Conservation (phyloP, 345 rosid species). For the Moricandia arvensis region DNA sequence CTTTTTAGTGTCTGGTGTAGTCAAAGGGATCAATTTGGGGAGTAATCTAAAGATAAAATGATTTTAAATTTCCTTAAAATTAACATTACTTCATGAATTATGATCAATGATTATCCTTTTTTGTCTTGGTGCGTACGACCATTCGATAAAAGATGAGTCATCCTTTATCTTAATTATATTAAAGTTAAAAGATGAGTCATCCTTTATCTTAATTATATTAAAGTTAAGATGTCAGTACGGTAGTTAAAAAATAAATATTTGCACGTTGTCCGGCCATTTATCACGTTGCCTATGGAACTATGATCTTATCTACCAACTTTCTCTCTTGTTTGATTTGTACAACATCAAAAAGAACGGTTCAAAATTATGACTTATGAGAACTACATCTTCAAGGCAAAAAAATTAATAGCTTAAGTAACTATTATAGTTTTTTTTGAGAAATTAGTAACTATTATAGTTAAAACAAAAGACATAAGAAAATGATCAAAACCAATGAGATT, state of each 20-base stretch:
- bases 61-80: neutral
- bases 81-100: neutral
- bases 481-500: neutral
- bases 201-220: conserved; percentile 1
- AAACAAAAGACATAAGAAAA: neutral
- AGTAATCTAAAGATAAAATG: neutral
- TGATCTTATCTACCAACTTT: conserved; percentile 20
- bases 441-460: neutral
- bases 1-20: neutral
- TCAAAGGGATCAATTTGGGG: neutral
- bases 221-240: neutral
- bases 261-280: conserved; percentile 38
- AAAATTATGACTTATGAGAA: neutral
- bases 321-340: conserved; percentile 2
- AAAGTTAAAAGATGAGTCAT: neutral
- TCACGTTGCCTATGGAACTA: conserved; percentile 2
- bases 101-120: conserved; percentile 9
- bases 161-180: too few relatives aligned
- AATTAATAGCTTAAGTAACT: neutral
- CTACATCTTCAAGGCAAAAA: neutral
- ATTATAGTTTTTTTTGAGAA: too few relatives aligned
- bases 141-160: neutral
- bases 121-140: neutral
- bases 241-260: conserved; percentile 18
- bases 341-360: neutral